A percentile compares a stretch with the other conserved stretches of the same genome.
Evolutionary conservation across 106 monocot species (phyloP).

Genomic region (Iris macrosiphon): DNA sequence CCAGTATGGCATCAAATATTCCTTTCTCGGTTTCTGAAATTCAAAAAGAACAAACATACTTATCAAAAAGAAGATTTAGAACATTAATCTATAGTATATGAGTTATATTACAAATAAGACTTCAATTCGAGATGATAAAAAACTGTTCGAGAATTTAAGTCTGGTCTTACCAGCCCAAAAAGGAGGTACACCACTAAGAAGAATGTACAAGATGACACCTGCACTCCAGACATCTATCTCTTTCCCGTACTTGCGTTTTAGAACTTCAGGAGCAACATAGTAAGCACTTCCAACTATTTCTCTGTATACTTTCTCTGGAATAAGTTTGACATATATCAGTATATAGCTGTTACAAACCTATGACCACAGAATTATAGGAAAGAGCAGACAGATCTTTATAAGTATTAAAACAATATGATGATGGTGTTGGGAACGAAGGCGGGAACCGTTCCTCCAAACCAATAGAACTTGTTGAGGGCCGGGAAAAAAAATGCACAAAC

Average conservation of each 20-base stretch:
- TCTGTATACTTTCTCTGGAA: slow-evolving; percentile 37
- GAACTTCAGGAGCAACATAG: slow-evolving; percentile 49
- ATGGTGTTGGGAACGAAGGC: no score
- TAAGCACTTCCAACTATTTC: slow-evolving; percentile 56
- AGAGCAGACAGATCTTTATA: no score
- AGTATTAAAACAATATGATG: no score
- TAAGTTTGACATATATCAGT: no score
- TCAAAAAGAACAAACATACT: neutral
- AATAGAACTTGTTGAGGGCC: no score
- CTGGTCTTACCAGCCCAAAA: slow-evolving; percentile 41
- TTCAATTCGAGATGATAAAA: neutral
- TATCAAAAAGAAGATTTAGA: neutral
- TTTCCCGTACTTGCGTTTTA: slow-evolving; percentile 30
- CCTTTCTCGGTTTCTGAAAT: slow-evolving; percentile 62
- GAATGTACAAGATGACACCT: slow-evolving; percentile 44
- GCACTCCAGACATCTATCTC: slow-evolving; percentile 51
- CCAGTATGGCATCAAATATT: slow-evolving; percentile 56
- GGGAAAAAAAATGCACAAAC: no score
- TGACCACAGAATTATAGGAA: no score
- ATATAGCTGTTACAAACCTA: no score
- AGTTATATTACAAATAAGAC: neutral
- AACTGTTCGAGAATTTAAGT: neutral
- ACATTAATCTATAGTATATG: no score
- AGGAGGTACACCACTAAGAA: slow-evolving; percentile 43
- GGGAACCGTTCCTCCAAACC: no score